Percentiles rank a stretch among this genome's conserved stretches.
Evolutionary conservation across 345 rosid genomes (phyloP).

Genomic region (Brassica juncea): DNA sequence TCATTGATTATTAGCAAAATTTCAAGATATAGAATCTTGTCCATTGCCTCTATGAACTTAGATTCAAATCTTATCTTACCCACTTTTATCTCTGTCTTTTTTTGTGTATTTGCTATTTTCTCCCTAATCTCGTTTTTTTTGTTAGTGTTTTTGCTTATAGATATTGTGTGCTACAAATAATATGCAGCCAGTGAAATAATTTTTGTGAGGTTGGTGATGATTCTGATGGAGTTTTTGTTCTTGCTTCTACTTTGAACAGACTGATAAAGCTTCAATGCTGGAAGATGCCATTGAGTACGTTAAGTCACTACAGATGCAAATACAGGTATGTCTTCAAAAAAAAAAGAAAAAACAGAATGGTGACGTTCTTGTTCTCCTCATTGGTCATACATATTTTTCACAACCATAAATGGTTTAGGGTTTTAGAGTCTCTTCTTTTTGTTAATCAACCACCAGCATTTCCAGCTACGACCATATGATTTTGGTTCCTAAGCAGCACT

Average conservation of each 20-base stretch:
- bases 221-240: neutral
- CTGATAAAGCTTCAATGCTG: constrained; percentile 38
- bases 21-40: no score
- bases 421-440: neutral
- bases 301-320: constrained; percentile 18
- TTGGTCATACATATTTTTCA: neutral
- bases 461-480: neutral
- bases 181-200: no score
- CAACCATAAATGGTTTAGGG: neutral
- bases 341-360: neutral
- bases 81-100: no score
- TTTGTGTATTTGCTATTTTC: no score
- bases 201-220: neutral
- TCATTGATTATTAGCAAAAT: no score
- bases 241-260: neutral
- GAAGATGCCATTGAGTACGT: constrained; percentile 28
- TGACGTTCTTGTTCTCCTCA: neutral
- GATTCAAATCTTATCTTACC: no score
- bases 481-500: neutral
- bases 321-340: constrained; percentile 18
- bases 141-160: no score
- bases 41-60: no score
- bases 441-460: neutral
- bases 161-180: no score
- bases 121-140: no score